Conservation (phyloP, 768 basidiomycete genomes). For the Hericium rajendrae region DNA sequence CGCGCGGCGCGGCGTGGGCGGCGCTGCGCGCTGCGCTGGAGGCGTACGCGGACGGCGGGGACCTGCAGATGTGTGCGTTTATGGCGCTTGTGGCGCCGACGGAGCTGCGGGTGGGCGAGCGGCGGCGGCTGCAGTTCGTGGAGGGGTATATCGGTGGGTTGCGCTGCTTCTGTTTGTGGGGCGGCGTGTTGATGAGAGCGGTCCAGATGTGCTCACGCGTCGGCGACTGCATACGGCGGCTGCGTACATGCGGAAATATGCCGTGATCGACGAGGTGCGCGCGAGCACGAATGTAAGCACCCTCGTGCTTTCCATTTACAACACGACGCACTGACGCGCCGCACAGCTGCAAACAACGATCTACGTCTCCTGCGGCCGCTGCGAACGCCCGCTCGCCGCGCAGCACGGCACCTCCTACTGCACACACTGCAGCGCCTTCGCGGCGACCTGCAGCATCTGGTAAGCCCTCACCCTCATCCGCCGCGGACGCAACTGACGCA, state of each 20-base stretch:
- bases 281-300: constrained; percentile 41
- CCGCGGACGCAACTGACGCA: neutral
- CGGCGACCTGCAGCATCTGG: constrained; percentile 64
- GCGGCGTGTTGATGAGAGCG: neutral
- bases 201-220: constrained; percentile 52
- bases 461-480: constrained; percentile 23
- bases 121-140: constrained; percentile 42
- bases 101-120: constrained; percentile 42
- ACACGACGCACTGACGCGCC: neutral
- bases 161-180: too few relatives aligned
- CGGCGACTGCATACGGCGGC: constrained; percentile 55
- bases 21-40: constrained; percentile 7
- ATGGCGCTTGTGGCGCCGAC: constrained; percentile 49
- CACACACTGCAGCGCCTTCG: constrained; percentile 37
- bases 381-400: constrained; percentile 49
- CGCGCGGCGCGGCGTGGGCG: neutral
- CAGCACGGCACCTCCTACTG: constrained; percentile 50
- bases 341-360: constrained; percentile 65
- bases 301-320: neutral
- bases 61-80: constrained; percentile 75
- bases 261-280: constrained; percentile 39
- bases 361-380: constrained; percentile 60
- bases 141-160: constrained; percentile 66
- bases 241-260: constrained; percentile 68
- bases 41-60: constrained; percentile 39